Evolutionary conservation across 2,329 filamentous ascomycete species (phyloP).

Genomic region (Pyrenophora teres): DNA sequence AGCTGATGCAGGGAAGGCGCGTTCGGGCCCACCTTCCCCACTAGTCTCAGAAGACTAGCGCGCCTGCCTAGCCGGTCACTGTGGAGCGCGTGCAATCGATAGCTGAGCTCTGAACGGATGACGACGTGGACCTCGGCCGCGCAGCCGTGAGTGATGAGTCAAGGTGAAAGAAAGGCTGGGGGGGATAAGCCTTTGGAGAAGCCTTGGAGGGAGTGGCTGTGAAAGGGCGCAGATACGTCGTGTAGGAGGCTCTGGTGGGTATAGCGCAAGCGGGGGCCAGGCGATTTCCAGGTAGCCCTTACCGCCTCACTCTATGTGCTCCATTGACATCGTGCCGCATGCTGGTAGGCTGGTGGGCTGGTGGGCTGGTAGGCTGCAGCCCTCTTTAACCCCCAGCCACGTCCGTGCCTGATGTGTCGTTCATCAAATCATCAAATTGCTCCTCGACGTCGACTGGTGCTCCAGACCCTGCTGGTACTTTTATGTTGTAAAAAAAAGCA

Average conservation of each 20-base stretch:
- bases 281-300: conserved; percentile 24
- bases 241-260: conserved; percentile 13
- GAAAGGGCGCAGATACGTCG: conserved; percentile 18
- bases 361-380: conserved; percentile 31
- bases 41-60: conserved; percentile 20
- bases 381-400: conserved; percentile 29
- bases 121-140: conserved; percentile 2
- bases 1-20: conserved; percentile 30
- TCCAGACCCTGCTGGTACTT: neutral
- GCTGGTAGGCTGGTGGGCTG: too few species aligned
- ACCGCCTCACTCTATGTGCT: conserved; percentile 30
- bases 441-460: neutral
- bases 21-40: conserved; percentile 24
- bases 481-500: neutral
- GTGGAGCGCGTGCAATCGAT: conserved; percentile 24
- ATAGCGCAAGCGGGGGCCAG: conserved; percentile 23
- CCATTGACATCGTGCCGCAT: conserved; percentile 18
- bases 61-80: conserved; percentile 25
- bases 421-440: neutral
- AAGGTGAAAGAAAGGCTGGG: neutral
- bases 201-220: neutral
- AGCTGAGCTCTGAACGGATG: conserved; percentile 12
- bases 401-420: conserved; percentile 17
- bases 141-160: conserved; percentile 21
- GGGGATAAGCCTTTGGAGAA: too few species aligned